Conservation (phyloP, 2,329 filamentous ascomycete species). For the Arthrobotrys sphaeroides region DNA sequence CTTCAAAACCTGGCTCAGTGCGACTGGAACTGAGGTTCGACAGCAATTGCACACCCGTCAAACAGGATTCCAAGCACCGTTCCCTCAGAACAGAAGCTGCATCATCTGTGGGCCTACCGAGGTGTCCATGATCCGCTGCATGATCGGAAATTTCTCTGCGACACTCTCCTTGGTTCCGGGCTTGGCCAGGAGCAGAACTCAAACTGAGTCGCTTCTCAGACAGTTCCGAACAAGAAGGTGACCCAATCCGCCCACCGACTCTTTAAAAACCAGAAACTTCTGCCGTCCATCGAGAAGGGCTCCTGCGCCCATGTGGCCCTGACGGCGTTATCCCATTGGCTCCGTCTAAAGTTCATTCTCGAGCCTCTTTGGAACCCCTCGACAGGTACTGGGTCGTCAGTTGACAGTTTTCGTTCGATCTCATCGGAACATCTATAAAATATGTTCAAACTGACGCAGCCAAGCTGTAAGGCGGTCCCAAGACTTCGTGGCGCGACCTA, state of each 20-base stretch:
- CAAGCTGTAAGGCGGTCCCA: slow-evolving; percentile 51
- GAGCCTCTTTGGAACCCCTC: slow-evolving; percentile 1
- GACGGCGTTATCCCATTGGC: slow-evolving; percentile 34
- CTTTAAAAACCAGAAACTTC: slow-evolving; percentile 31
- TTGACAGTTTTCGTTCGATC: slow-evolving; percentile 12
- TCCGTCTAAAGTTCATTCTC: background rate
- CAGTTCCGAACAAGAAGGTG: slow-evolving; percentile 49
- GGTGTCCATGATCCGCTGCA: slow-evolving; percentile 2
- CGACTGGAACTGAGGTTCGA: slow-evolving; percentile 17
- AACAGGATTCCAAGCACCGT: slow-evolving; percentile 7
- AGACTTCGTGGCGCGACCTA: slow-evolving; percentile 14
- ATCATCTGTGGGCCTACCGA: background rate
- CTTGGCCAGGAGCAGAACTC: slow-evolving; percentile 30
- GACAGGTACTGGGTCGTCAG: slow-evolving; percentile 3
- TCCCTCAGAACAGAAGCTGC: slow-evolving; percentile 22
- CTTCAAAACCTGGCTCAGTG: background rate
- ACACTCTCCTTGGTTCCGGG: slow-evolving; percentile 31
- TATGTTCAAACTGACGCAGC: slow-evolving; percentile 30
- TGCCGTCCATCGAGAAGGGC: background rate
- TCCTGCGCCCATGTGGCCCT: slow-evolving; percentile 34
- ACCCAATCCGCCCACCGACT: slow-evolving; percentile 19
- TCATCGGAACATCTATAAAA: background rate
- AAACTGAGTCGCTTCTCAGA: slow-evolving; percentile 38
- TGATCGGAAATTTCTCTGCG: slow-evolving; percentile 51
- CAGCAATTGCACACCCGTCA: background rate